Evolutionary conservation across 768 basidiomycete genomes (phyloP).

Genomic region (Podaxis mareebaensis): DNA sequence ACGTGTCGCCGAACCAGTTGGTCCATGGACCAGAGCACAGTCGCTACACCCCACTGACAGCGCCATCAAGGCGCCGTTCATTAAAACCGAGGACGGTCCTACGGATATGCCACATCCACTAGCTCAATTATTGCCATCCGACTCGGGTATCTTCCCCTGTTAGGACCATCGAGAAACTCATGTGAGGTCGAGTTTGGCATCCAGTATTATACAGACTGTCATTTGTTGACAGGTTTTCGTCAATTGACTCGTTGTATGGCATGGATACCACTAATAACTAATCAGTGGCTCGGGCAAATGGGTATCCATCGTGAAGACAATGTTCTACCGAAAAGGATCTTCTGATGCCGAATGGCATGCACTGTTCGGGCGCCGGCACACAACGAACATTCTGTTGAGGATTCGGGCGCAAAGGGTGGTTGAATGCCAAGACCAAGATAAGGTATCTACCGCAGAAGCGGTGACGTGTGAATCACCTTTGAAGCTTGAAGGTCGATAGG

Average conservation of each 20-base stretch:
- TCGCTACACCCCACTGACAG: background rate
- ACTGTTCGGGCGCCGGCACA: background rate
- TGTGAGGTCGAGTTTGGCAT: background rate
- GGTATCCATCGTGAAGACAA: background rate
- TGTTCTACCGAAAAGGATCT: background rate
- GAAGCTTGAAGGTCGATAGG: background rate
- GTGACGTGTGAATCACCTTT: background rate
- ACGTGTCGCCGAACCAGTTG: background rate
- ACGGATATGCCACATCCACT: background rate
- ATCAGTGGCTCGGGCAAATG: background rate
- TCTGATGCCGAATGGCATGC: background rate
- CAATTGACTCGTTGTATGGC: background rate
- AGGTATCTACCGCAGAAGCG: background rate
- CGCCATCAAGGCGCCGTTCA: background rate
- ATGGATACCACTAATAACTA: background rate
- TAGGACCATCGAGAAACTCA: background rate
- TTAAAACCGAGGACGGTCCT: conserved; percentile 7
- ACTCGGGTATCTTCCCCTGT: background rate
- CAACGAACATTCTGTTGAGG: no score
- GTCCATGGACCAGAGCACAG: conserved; percentile 3
- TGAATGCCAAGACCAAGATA: conserved; percentile 12
- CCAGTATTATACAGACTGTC: background rate
- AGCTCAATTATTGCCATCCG: background rate
- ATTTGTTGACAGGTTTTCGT: background rate
- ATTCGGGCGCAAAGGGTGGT: no score